Conservation (phyloP, 2,329 filamentous ascomycete genomes). For the Chaetomium strumarium region DNA sequence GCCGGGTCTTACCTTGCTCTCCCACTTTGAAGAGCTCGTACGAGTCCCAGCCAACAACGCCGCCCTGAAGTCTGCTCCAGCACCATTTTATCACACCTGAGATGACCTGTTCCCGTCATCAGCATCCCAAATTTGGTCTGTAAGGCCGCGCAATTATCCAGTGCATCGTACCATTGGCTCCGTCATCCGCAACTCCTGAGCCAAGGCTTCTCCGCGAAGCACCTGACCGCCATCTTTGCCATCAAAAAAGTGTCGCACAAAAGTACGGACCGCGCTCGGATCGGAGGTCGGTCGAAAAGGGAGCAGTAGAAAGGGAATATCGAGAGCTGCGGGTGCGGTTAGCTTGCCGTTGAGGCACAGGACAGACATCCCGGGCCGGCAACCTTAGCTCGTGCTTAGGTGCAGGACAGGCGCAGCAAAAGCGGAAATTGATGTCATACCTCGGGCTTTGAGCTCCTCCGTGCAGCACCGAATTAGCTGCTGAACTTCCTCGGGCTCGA, state of each 20-base stretch:
- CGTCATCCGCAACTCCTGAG: slow-evolving; percentile 83
- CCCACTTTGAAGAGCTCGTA: slow-evolving; percentile 95
- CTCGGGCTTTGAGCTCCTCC: slow-evolving; percentile 86
- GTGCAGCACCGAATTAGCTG: slow-evolving; percentile 82
- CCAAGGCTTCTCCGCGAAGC: slow-evolving; percentile 62
- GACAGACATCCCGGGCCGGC: slow-evolving; percentile 2
- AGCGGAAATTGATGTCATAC: slow-evolving; percentile 47
- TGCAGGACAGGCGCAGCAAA: slow-evolving; percentile 25
- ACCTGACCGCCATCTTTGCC: slow-evolving; percentile 57
- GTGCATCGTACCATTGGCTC: slow-evolving; percentile 74
- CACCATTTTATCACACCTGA: slow-evolving; percentile 97
- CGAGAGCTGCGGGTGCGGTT: slow-evolving; percentile 55
- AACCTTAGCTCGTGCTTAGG: too few species aligned
- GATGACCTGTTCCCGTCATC: slow-evolving; percentile 58
- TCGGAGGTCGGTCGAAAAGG: slow-evolving; percentile 93
- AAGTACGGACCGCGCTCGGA: slow-evolving; percentile 83
- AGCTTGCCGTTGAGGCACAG: slow-evolving; percentile 17
- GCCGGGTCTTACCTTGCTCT: slow-evolving; percentile 64
- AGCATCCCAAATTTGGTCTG: slow-evolving; percentile 15
- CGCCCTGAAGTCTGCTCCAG: slow-evolving; percentile 86
- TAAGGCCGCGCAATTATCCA: neutral
- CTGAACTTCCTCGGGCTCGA: slow-evolving; percentile 86
- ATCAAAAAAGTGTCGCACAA: slow-evolving; percentile 89
- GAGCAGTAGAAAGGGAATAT: slow-evolving; percentile 86
- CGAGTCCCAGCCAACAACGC: slow-evolving; percentile 92